phyloP scores from a whole-genome alignment of 2,329 filamentous ascomycete genomes.

The Fusarium avenaceum region DNA sequence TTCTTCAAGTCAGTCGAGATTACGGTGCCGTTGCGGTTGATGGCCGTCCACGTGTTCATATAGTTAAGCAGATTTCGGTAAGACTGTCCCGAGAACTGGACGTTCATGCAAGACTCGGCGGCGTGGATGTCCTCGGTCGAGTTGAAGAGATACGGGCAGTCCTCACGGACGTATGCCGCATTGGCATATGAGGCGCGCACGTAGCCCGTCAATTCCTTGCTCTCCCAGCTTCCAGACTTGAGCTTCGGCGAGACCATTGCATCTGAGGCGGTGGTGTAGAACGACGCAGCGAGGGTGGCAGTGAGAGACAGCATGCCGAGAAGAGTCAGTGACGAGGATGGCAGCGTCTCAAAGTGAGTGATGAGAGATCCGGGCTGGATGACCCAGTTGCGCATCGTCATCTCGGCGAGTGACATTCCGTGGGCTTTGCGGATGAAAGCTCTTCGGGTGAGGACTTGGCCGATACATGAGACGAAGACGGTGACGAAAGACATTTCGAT shows the following conservation, averaged over 20 bases:
- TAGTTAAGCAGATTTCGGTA: constrained; percentile 79
- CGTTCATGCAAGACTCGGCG: constrained; percentile 72
- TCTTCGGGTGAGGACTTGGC: constrained; percentile 79
- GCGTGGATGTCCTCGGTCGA: constrained; percentile 56
- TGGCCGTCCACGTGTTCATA: constrained; percentile 66
- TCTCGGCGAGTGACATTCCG: constrained; percentile 80
- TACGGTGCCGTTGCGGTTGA: constrained; percentile 60
- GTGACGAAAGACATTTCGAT: constrained; percentile 85
- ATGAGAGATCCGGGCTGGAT: constrained; percentile 79
- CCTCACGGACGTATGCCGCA: constrained; percentile 63
- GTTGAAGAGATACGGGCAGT: constrained; percentile 73
- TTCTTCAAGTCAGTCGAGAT: constrained; percentile 56
- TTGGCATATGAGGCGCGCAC: constrained; percentile 76
- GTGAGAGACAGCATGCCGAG: constrained; percentile 74
- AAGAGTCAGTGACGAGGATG: constrained; percentile 72
- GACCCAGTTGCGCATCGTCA: constrained; percentile 81
- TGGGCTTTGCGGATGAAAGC: constrained; percentile 71
- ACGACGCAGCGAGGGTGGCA: constrained; percentile 74
- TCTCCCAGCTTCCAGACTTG: constrained; percentile 67
- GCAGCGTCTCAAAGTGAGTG: constrained; percentile 75
- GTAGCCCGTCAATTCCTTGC: constrained; percentile 64
- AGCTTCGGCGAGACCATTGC: constrained; percentile 81
- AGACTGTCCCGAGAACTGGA: constrained; percentile 77
- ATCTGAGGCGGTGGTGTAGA: constrained; percentile 83
- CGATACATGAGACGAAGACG: constrained; percentile 79